Evolutionary conservation across 768 basidiomycete genomes (phyloP).

Genomic region (Hirschioporus abietinus): DNA sequence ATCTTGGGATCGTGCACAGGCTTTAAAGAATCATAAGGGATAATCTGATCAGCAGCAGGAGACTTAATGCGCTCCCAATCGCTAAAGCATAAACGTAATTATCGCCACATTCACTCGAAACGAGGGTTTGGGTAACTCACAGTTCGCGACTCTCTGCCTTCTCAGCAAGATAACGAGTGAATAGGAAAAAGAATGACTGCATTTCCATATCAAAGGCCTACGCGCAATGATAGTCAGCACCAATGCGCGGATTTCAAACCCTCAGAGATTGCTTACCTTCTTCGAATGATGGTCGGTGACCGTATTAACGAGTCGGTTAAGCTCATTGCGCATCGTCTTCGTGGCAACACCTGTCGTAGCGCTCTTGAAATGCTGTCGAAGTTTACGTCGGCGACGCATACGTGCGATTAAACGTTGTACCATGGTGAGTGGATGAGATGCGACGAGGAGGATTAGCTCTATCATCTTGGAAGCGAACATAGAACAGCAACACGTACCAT

Average conservation of each 20-base stretch:
- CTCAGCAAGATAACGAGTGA: constrained; percentile 90
- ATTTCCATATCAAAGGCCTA: constrained; percentile 93
- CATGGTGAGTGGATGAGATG: not conserved
- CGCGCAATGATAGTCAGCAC: constrained; percentile 14
- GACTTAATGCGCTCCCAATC: constrained; percentile 58
- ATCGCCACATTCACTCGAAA: not conserved
- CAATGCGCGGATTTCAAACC: constrained; percentile 19
- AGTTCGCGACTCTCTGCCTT: constrained; percentile 83
- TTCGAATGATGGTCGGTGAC: constrained; percentile 48
- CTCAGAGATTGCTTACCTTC: constrained; percentile 44
- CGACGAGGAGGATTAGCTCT: not conserved
- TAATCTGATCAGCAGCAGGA: constrained; percentile 58
- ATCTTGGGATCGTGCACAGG: constrained; percentile 38
- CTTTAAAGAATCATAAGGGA: constrained; percentile 50
- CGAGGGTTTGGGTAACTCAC: constrained; percentile 39
- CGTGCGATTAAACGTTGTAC: not conserved
- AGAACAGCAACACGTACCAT: constrained; percentile 19
- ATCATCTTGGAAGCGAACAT: not conserved
- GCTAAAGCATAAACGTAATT: constrained; percentile 20
- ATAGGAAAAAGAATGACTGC: constrained; percentile 94
- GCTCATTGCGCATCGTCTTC: constrained; percentile 62
- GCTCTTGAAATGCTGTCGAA: constrained; percentile 39
- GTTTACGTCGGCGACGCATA: constrained; percentile 9
- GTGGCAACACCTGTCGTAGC: constrained; percentile 43
- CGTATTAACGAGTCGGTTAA: constrained; percentile 60